phyloP scores from a whole-genome alignment of 805 yeast species.

The Millerozyma acaciae region DNA sequence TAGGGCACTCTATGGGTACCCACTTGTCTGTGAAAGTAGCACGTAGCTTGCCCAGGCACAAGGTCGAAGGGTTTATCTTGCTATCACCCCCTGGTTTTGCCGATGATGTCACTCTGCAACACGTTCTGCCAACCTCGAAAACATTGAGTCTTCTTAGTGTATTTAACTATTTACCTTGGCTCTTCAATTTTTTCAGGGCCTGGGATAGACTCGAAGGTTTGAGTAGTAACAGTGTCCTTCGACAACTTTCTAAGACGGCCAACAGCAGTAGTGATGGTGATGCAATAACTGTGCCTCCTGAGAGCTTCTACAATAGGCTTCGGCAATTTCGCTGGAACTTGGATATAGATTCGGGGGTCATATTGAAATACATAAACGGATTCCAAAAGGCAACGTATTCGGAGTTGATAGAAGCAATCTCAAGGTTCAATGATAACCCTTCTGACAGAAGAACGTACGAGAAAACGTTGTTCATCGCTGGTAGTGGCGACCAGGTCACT shows the following conservation, averaged over 20 bases:
- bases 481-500: conserved; percentile 54
- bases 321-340: conserved; percentile 70
- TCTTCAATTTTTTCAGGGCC: conserved; percentile 54
- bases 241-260: conserved; percentile 42
- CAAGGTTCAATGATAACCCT: conserved; percentile 32
- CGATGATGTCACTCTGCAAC: conserved; percentile 17
- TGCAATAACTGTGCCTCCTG: conserved; percentile 3
- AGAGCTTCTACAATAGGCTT: conserved; percentile 39
- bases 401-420: conserved; percentile 42
- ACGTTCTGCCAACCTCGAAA: conserved; percentile 3
- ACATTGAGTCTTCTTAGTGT: conserved; percentile 17
- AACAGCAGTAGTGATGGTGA: conserved; percentile 5
- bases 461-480: conserved; percentile 56
- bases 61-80: conserved; percentile 46
- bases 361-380: conserved; percentile 52
- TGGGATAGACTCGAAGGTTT: conserved; percentile 64
- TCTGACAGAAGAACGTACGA: conserved; percentile 26
- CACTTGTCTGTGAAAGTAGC: conserved; percentile 48
- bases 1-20: conserved; percentile 79
- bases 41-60: conserved; percentile 27
- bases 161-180: conserved; percentile 36
- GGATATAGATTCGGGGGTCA: conserved; percentile 52
- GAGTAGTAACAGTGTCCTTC: conserved; percentile 53
- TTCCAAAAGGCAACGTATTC: conserved; percentile 39
- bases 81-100: conserved; percentile 46